These are phyloP conservation scores for Capsella rubella DNA, from an alignment of 441 rosid species.

Conservation along the genomic window DNA sequence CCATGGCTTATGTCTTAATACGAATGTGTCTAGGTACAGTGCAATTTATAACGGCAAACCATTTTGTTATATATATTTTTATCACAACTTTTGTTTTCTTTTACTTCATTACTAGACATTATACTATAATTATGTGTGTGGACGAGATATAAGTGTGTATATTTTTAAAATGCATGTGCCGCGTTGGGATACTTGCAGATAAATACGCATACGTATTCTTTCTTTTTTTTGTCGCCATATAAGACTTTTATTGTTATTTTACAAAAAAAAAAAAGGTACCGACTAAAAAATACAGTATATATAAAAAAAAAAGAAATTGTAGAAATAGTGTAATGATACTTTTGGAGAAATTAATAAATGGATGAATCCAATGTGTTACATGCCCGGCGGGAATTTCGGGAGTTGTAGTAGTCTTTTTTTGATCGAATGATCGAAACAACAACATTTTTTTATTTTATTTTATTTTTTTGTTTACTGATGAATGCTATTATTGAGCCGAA, in stretches of 20 bases:
- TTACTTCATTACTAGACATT: neutral
- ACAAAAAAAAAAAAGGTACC: slow-evolving; percentile 24
- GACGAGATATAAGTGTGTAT: slow-evolving; percentile 23
- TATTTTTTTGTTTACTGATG: neutral
- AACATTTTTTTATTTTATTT: neutral
- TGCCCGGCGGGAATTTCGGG: slow-evolving; percentile 48
- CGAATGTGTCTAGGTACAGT: slow-evolving; percentile 29
- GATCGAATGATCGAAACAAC: slow-evolving; percentile 40
- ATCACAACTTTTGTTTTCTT: slow-evolving; percentile 5
- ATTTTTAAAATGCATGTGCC: slow-evolving; percentile 7
- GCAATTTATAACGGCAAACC: slow-evolving; percentile 28
- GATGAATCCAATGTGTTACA: slow-evolving; percentile 31
- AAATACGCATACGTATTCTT: slow-evolving; percentile 19
- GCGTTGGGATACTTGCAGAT: slow-evolving; percentile 25
- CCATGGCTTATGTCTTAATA: slow-evolving; percentile 26
- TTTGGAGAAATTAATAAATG: slow-evolving; percentile 14
- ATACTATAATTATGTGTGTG: neutral
- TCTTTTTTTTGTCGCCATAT: neutral
- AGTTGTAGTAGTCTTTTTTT: slow-evolving; percentile 25
- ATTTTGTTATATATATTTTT: neutral
- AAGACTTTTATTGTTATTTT: neutral
- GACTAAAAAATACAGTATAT: neutral
- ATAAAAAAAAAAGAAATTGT: neutral
- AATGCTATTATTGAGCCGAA: slow-evolving; percentile 13
- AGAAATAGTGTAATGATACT: neutral